Evolutionary conservation across 116 monocot genomes (phyloP), one percentile per base, ranked within the genome.

Genomic region (Cymodocea nodosa): DNA sequence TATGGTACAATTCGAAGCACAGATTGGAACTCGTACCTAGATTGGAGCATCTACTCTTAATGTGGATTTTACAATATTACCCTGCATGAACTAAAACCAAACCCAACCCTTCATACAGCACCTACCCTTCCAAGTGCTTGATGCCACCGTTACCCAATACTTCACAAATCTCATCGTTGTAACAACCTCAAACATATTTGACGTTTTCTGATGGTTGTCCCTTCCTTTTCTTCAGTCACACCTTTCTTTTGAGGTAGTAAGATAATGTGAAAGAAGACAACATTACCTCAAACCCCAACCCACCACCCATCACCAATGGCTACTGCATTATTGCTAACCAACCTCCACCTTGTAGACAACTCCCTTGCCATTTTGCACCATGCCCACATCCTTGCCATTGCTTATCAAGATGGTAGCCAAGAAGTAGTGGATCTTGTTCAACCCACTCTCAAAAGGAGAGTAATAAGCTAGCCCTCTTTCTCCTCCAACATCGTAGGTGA

Each of bases 181-280:
- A n/a, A n/a, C n/a, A n/a, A n/a, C n/a, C n/a, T n/a, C n/a, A n/a
- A n/a, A n/a, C n/a, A n/a, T n/a, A n/a, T n/a, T n/a, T 93, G 17
- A 93, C 75, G 52, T 93, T 93, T 79, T 93, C 88, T 17, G 92
- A 93, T n/a, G 88, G 92, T 76, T 81, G 77, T 2, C 87, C 87
- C 10, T 84, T 87, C 1, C 52, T 65, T 70, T 70, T 92, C 77
- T 78, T 87, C 65, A 74, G 69, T 25, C 73, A 62, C 58, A 59
- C 68, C 76, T 78, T 89, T 63, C 73, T 65, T 62, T 77, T 75
- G 17, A 8, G 15, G 20, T 14, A 56, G 15, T 44, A 55, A 8
- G 69, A 69, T 39, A 65, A 66, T 3, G 68, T 55, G 4, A 68
- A 68, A 18, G 75, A 75, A 10, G 70, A 66, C 35, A 52, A 66